Conservation (phyloP, 1,284 basidiomycete genomes). For the Marasmius fiardii region DNA sequence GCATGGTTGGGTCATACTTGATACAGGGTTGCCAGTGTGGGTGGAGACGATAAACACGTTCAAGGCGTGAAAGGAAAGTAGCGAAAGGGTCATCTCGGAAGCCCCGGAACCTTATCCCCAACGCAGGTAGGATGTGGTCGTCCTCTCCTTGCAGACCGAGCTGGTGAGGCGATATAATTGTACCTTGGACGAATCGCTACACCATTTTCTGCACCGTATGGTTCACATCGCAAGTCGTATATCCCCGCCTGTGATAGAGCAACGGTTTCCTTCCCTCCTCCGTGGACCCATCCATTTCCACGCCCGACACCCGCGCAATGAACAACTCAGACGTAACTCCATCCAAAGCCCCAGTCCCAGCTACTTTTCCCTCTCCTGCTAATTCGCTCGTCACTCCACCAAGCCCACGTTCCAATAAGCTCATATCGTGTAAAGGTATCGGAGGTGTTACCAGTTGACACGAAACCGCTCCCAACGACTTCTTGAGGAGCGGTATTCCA, state of each 20-base stretch:
- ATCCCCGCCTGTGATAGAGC: neutral
- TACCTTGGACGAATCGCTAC: neutral
- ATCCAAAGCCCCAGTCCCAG: neutral
- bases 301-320: neutral
- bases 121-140: too few relatives aligned
- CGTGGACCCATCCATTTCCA: neutral
- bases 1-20: too few relatives aligned
- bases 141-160: too few relatives aligned
- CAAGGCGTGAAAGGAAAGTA: too few relatives aligned
- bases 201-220: neutral
- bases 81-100: too few relatives aligned
- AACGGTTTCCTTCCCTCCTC: neutral
- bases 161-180: too few relatives aligned
- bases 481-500: conserved; percentile 53
- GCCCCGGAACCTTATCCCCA: too few relatives aligned
- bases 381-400: neutral
- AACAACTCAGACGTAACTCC: neutral
- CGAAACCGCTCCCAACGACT: conserved; percentile 57
- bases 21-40: too few relatives aligned
- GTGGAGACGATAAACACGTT: too few relatives aligned
- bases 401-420: conserved; percentile 10
- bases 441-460: conserved; percentile 42
- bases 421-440: conserved; percentile 35
- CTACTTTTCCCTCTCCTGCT: neutral
- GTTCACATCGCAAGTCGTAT: neutral